Base-by-base conservation (phyloP, 2,329 filamentous ascomycete genomes). In the Parasarocladium wereldwijsianum region DNA sequence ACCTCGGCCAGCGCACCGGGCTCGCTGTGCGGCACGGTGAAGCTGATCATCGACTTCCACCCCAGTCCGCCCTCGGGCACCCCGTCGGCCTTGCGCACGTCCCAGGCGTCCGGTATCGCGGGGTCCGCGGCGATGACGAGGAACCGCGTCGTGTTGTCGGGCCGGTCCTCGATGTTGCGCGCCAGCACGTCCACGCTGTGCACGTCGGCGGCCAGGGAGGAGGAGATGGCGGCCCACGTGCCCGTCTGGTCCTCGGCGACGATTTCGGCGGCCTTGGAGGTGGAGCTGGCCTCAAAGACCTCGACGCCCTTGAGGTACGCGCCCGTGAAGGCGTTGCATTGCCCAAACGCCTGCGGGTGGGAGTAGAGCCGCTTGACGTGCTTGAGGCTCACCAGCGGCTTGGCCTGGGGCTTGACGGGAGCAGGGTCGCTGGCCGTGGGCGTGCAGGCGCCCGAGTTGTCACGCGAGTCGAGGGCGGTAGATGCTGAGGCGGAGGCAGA, bases 261-360 rank as follows among this genome's bases (percentile, higher is more conserved):
- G 21, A 92, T 66, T 52, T 87, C 74, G 1, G 86, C 87, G 0
- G 83, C 90, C 38, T 74, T 76, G 41, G 79, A 86, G 5, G 90
- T 98, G 17, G 80, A 90, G 36, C 75, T 79, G 24, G 83, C 77
- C 47, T 96, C 86, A 35, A 87, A 70, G 31, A 76, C 67, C 56
- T 93, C 83, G n/a, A 77, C 64, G 25, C 70, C 70, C 41, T 74
- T 75, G 37, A 93, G 68, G 43, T 81, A 62, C 17, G 63, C 59
- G 7, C 65, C 61, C 16, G 94, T 66, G 53, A 93, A 93, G 7
- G 48, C 53, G 25, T 75, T 74, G 54, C 86, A 94, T 57, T 98
- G 90, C 16, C 85, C 85, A 63, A 90, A 93, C 17, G 85, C 90
- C 55, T 98, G 90, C 8, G 87, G 86, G 54, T 98, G 90, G 15